These are phyloP conservation scores for Phytophthora brassicae DNA, from an alignment of 352 stramenopile genomes.

Conservation along the genomic window DNA sequence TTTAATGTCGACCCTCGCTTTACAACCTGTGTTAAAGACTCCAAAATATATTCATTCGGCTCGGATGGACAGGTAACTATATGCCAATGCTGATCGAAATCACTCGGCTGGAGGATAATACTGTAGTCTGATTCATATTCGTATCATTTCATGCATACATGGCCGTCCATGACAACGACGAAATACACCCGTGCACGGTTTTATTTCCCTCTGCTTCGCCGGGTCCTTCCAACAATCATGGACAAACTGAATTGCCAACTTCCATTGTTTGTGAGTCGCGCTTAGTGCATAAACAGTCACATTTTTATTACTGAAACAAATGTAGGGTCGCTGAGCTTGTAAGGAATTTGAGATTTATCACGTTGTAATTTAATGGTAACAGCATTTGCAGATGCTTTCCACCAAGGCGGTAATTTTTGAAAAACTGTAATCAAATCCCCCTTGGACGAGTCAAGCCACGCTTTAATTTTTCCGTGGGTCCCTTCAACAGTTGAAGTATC, in stretches of 20 bases:
- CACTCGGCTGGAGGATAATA: not conserved
- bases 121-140: not conserved
- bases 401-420: not conserved
- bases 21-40: not conserved
- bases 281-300: not conserved
- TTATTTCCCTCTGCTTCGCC: not conserved
- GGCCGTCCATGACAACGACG: not conserved
- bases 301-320: not conserved
- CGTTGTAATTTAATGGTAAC: not conserved
- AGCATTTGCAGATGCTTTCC: not conserved
- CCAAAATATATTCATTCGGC: not conserved
- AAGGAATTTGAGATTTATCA: not conserved
- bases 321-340: not conserved
- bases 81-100: not conserved
- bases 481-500: not conserved
- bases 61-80: not conserved
- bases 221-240: not conserved
- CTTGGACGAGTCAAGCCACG: not conserved
- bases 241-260: not conserved
- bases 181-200: not conserved
- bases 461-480: not conserved
- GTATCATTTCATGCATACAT: not conserved
- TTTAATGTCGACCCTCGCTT: too few relatives aligned
- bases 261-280: not conserved
- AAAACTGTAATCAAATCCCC: not conserved